These are phyloP conservation scores for Zizania palustris DNA, from an alignment of 202 grass and related monocot genomes.

Conservation along the genomic window DNA sequence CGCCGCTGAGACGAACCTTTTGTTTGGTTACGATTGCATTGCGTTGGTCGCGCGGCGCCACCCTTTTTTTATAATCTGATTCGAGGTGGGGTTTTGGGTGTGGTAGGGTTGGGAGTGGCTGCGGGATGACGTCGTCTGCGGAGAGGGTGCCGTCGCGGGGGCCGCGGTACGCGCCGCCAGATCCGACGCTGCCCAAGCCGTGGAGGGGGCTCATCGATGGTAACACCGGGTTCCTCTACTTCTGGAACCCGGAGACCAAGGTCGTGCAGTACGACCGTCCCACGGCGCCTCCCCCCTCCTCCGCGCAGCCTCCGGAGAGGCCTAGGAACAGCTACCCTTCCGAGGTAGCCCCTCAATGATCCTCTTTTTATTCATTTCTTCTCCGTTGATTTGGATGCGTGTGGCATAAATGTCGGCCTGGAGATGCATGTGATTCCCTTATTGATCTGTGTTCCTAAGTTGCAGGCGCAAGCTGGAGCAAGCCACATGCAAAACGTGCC, in stretches of 20 bases:
- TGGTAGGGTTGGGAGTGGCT: constrained; percentile 3
- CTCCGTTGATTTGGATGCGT: background rate
- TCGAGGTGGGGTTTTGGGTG: background rate
- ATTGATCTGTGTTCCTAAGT: constrained; percentile 18
- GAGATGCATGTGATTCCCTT: background rate
- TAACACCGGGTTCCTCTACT: constrained; percentile 80
- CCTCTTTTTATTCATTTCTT: background rate
- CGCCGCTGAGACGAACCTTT: background rate
- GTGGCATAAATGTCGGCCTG: background rate
- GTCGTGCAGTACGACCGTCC: constrained; percentile 76
- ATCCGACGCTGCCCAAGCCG: constrained; percentile 78
- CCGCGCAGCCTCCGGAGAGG: constrained; percentile 33
- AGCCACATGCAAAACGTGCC: constrained; percentile 20
- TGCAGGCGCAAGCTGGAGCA: background rate
- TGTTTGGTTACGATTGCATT: background rate
- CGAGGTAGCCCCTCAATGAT: constrained; percentile 33
- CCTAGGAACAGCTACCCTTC: constrained; percentile 17
- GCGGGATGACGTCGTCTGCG: constrained; percentile 7
- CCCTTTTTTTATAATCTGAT: constrained; percentile 30
- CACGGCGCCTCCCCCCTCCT: background rate
- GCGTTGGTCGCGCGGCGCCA: constrained; percentile 26
- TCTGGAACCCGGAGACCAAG: constrained; percentile 91
- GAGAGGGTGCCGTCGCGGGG: constrained; percentile 5
- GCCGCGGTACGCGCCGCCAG: constrained; percentile 65
- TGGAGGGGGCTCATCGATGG: constrained; percentile 89